phyloP scores from a whole-genome alignment of 805 yeast species.

The Vanderwaltozyma verrucispora region DNA sequence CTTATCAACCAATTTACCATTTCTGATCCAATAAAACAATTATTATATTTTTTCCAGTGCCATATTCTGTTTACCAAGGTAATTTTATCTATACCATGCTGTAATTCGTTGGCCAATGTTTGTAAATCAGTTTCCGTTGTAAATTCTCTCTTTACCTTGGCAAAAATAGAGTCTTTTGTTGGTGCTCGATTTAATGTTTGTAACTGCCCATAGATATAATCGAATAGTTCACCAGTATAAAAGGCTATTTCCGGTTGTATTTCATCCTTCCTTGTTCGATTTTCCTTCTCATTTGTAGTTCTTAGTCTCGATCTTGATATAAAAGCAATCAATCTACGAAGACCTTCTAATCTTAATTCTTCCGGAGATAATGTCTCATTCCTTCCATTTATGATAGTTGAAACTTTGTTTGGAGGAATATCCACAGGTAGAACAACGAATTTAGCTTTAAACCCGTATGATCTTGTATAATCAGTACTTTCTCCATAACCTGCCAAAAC shows the following conservation, averaged over 20 bases:
- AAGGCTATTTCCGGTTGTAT: conserved; percentile 66
- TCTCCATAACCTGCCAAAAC: conserved; percentile 87
- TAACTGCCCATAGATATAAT: conserved; percentile 47
- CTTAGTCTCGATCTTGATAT: conserved; percentile 49
- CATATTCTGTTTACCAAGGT: conserved; percentile 70
- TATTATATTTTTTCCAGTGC: conserved; percentile 74
- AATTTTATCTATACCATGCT: conserved; percentile 48
- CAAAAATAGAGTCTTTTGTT: conserved; percentile 28
- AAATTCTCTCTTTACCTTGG: conserved; percentile 28
- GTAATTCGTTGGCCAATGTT: conserved; percentile 55
- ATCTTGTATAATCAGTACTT: conserved; percentile 40
- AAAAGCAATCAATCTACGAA: conserved; percentile 52
- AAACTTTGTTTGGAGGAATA: conserved; percentile 41
- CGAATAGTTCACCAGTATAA: conserved; percentile 76
- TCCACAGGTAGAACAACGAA: conserved; percentile 78
- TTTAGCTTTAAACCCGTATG: conserved; percentile 55
- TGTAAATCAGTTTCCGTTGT: conserved; percentile 40
- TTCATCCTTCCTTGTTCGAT: conserved; percentile 33
- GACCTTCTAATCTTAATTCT: conserved; percentile 87
- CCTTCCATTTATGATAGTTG: conserved; percentile 32
- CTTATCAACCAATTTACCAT: conserved; percentile 78
- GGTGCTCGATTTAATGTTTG: conserved; percentile 30
- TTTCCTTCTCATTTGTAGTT: conserved; percentile 32
- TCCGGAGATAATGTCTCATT: conserved; percentile 66
- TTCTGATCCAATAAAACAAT: conserved; percentile 79